phyloP scores from a whole-genome alignment of 768 basidiomycete species.

The Collybiopsis luxurians region DNA sequence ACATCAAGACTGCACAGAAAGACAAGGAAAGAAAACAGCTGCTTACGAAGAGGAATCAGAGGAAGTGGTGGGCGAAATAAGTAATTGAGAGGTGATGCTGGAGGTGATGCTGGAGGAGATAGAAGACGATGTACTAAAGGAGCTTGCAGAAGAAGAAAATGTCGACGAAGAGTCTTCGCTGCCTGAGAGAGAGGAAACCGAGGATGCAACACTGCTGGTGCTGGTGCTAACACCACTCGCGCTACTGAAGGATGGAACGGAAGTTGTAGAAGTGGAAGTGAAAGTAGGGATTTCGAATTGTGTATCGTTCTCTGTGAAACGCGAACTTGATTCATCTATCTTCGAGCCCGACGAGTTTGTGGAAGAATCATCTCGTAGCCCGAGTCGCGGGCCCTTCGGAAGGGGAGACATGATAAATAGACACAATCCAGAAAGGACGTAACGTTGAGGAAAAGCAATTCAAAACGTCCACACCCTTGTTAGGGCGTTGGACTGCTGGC shows the following conservation, averaged over 20 bases:
- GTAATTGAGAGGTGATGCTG: not conserved
- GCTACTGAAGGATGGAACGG: not conserved
- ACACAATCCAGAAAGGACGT: not conserved
- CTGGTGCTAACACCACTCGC: no score
- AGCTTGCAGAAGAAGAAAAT: not conserved
- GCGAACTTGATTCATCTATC: no score
- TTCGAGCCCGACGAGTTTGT: no score
- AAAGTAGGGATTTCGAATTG: not conserved
- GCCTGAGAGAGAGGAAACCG: not conserved
- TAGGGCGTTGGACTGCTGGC: not conserved
- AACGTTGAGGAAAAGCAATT: not conserved
- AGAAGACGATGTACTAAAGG: not conserved
- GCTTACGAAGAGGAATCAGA: not conserved
- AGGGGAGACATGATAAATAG: not conserved
- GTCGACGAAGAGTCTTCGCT: not conserved
- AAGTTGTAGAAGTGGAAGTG: not conserved
- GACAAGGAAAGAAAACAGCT: not conserved
- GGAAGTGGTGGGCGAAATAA: not conserved
- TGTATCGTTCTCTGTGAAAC: no score
- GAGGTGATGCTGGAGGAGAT: not conserved
- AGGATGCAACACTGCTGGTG: not conserved
- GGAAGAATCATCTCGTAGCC: not conserved
- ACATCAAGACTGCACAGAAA: not conserved
- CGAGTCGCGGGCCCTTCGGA: not conserved
- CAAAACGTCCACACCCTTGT: not conserved